phyloP scores from a whole-genome alignment of 208 protist genomes.

The Acanthamoeba royreba region DNA sequence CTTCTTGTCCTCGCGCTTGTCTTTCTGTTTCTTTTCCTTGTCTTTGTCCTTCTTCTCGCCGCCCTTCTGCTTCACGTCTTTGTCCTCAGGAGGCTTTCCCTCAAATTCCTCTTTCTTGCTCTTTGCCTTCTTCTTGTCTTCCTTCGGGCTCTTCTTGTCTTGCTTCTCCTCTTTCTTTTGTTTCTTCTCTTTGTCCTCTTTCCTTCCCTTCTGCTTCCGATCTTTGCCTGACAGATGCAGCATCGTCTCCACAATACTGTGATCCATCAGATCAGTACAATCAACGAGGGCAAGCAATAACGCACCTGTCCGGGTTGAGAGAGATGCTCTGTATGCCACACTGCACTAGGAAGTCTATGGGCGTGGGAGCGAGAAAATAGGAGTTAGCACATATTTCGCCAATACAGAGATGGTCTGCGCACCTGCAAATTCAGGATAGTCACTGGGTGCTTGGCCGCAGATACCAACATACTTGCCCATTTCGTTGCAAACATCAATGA shows the following conservation, averaged over 20 bases:
- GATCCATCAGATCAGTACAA: too few relatives aligned
- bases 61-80: neutral
- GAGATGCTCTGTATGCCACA: constrained; percentile 64
- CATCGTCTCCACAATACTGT: constrained; percentile 1
- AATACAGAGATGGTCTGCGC: neutral
- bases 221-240: neutral
- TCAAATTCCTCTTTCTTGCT: neutral
- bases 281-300: too few relatives aligned
- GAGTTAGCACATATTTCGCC: neutral
- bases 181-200: neutral
- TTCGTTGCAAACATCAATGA: constrained; percentile 49
- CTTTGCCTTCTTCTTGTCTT: neutral
- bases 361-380: neutral
- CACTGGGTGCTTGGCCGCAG: constrained; percentile 64
- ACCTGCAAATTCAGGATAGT: constrained; percentile 67
- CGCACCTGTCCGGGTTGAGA: constrained; percentile 66
- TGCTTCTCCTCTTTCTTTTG: neutral
- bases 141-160: neutral
- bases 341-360: constrained; percentile 54
- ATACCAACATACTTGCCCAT: constrained; percentile 66
- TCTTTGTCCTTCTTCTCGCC: neutral
- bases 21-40: neutral
- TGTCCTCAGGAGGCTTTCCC: too few relatives aligned
- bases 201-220: too few relatives aligned
- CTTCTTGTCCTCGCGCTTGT: neutral